These are phyloP conservation scores for Alternaria novae-zelandiae DNA, from an alignment of 2,329 filamentous ascomycete species.

Conservation along the genomic window DNA sequence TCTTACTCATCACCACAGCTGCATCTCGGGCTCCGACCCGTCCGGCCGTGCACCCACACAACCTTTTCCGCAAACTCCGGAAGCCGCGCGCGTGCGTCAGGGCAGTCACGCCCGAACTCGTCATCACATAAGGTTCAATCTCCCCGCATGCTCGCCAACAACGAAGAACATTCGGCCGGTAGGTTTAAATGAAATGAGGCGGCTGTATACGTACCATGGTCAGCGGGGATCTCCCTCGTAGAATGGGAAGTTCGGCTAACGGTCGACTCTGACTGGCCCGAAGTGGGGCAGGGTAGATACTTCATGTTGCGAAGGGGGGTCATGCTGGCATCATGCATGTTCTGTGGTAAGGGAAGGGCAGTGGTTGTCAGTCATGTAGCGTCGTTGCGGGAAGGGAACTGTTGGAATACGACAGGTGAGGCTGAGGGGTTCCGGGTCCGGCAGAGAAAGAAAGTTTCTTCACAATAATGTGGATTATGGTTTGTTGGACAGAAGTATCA, in stretches of 20 bases:
- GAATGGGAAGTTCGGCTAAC: neutral
- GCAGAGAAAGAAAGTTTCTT: neutral
- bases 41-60: neutral
- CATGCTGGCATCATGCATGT: neutral
- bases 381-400: neutral
- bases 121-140: neutral
- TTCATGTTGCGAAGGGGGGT: neutral
- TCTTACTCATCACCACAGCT: neutral
- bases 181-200: neutral
- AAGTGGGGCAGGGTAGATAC: neutral
- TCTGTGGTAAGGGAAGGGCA: neutral
- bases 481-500: neutral
- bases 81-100: neutral
- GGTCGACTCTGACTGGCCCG: neutral
- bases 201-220: neutral
- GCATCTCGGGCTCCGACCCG: neutral
- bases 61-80: neutral
- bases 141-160: neutral
- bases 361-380: neutral
- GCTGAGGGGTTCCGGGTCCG: neutral
- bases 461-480: neutral
- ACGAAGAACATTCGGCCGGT: neutral
- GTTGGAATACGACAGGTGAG: neutral
- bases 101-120: neutral
- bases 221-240: neutral